Evolutionary conservation across 2,329 filamentous ascomycete genomes (phyloP).

Genomic region (Fusarium coicis): DNA sequence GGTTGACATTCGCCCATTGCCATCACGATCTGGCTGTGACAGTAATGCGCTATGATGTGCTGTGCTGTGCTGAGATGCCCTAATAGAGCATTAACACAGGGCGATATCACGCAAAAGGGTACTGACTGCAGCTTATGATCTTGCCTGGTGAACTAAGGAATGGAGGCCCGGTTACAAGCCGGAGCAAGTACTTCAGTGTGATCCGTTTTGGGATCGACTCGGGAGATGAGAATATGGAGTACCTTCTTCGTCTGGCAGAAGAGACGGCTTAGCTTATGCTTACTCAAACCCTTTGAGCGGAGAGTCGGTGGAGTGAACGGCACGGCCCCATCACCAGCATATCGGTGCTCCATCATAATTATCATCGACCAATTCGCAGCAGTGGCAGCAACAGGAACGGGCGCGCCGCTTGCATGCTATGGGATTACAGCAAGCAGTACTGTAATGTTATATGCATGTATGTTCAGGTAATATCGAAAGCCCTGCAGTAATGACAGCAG

Average conservation of each 20-base stretch:
- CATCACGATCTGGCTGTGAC: conserved; percentile 19
- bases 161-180: conserved; percentile 32
- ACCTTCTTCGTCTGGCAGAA: conserved; percentile 36
- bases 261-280: conserved; percentile 43
- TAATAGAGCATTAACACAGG: conserved; percentile 33
- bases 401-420: conserved; percentile 19
- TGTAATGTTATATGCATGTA: conserved; percentile 6
- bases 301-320: conserved; percentile 41
- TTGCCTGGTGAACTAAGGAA: conserved; percentile 15
- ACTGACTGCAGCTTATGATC: conserved; percentile 17
- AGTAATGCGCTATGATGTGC: conserved; percentile 3
- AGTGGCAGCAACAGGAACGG: conserved; percentile 19
- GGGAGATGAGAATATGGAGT: conserved; percentile 40
- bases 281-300: conserved; percentile 41
- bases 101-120: conserved; percentile 26
- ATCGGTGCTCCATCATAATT: conserved; percentile 27
- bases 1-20: conserved; percentile 13
- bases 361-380: conserved; percentile 30
- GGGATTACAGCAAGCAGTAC: conserved; percentile 10
- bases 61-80: conserved; percentile 9
- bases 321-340: conserved; percentile 36
- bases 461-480: conserved; percentile 16
- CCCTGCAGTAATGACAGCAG: conserved; percentile 35
- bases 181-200: conserved; percentile 24
- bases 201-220: conserved; percentile 36